These are phyloP conservation scores for Mycena indigotica DNA, from an alignment of 768 basidiomycete genomes.

Conservation along the genomic window DNA sequence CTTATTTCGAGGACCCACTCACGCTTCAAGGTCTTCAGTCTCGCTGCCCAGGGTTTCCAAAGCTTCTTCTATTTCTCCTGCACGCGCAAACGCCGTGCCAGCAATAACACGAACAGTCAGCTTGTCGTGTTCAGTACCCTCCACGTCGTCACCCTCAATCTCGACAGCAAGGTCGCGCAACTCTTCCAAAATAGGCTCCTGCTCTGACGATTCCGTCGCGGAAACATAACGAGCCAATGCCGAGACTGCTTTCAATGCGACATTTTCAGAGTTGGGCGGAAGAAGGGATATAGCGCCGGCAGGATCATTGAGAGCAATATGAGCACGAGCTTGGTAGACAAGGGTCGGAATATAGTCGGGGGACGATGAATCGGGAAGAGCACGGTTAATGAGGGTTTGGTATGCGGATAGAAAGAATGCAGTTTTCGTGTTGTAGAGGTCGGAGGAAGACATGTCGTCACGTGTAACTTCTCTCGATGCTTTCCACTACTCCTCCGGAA, in stretches of 20 bases:
- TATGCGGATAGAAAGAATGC: slow-evolving; percentile 81
- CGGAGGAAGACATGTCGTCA: slow-evolving; percentile 54
- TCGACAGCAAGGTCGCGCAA: slow-evolving; percentile 86
- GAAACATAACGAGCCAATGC: slow-evolving; percentile 73
- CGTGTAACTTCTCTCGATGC: slow-evolving; percentile 22
- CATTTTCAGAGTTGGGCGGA: slow-evolving; percentile 58
- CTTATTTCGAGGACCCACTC: too few species aligned
- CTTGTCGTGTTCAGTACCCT: slow-evolving; percentile 68
- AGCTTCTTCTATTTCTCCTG: slow-evolving; percentile 89
- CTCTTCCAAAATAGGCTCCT: slow-evolving; percentile 71
- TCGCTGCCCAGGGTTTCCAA: slow-evolving; percentile 82
- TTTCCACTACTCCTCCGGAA: slow-evolving; percentile 12
- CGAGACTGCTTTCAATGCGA: slow-evolving; percentile 68
- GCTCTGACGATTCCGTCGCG: slow-evolving; percentile 44
- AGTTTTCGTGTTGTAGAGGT: slow-evolving; percentile 70
- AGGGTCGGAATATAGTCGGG: slow-evolving; percentile 64
- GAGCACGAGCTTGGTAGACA: slow-evolving; percentile 79
- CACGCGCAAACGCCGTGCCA: slow-evolving; percentile 82
- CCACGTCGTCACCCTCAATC: slow-evolving; percentile 77
- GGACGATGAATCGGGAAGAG: slow-evolving; percentile 63
- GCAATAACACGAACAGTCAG: slow-evolving; percentile 76
- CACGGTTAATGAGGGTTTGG: slow-evolving; percentile 55
- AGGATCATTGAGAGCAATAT: slow-evolving; percentile 69
- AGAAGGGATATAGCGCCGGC: slow-evolving; percentile 58
- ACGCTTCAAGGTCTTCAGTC: slow-evolving; percentile 85